Conservation (phyloP, 441 rosid species). For the Erodium texanum region DNA sequence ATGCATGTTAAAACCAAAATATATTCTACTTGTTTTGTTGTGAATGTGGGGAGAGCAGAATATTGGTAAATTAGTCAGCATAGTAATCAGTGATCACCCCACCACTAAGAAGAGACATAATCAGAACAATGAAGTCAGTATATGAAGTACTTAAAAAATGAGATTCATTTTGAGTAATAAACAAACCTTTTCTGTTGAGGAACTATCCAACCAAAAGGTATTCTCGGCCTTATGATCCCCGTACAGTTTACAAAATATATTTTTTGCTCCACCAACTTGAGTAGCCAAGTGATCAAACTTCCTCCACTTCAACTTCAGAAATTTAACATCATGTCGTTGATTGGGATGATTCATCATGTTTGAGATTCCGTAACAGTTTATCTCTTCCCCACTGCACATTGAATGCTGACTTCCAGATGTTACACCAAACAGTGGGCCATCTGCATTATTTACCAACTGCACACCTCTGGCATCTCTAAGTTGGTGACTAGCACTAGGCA, state of each 20-base stretch:
- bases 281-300: slow-evolving; percentile 49
- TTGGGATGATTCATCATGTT: slow-evolving; percentile 22
- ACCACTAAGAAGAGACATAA: neutral
- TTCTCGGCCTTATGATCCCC: slow-evolving; percentile 45
- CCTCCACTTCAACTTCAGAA: slow-evolving; percentile 73
- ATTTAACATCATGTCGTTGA: slow-evolving; percentile 25
- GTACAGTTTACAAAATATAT: slow-evolving; percentile 58
- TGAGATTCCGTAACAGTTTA: slow-evolving; percentile 24
- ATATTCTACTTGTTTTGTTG: neutral
- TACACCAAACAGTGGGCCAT: slow-evolving; percentile 24
- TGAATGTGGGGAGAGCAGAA: neutral
- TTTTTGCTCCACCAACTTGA: slow-evolving; percentile 69
- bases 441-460: slow-evolving; percentile 24
- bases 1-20: neutral
- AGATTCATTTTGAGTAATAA: slow-evolving; percentile 2
- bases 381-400: slow-evolving; percentile 23
- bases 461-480: slow-evolving; percentile 35
- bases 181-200: slow-evolving; percentile 78
- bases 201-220: slow-evolving; percentile 95
- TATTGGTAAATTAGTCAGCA: neutral
- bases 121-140: neutral
- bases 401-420: slow-evolving; percentile 24
- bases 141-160: neutral
- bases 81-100: neutral
- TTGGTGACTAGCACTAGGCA: slow-evolving; percentile 34